A percentile compares a stretch with the other conserved stretches of the same genome.
Evolutionary conservation across 1,284 basidiomycete species (phyloP).

Genomic region (Puccinia horiana): DNA sequence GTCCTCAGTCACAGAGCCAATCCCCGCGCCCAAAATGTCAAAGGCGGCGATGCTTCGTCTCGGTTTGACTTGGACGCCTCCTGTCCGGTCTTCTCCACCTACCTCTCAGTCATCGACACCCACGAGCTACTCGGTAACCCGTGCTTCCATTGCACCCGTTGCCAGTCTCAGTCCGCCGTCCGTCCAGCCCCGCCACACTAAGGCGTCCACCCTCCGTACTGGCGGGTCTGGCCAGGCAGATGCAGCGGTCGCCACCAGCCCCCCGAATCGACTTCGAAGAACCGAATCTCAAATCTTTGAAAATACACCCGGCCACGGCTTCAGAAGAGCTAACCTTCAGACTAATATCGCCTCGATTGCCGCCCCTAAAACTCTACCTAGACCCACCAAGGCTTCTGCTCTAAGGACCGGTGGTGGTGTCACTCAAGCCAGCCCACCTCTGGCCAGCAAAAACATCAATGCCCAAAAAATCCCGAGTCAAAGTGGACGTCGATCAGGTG

Average conservation of each 20-base stretch:
- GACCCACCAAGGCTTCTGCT: conserved; percentile 24
- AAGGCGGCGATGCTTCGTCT: conserved; percentile 38
- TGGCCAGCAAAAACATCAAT: background rate
- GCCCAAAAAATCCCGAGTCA: background rate
- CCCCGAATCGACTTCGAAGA: background rate
- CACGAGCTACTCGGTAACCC: background rate
- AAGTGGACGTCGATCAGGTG: background rate
- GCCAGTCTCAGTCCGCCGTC: conserved; percentile 15
- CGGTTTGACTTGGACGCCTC: conserved; percentile 30
- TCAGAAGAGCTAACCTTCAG: conserved; percentile 23
- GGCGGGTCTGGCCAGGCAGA: background rate
- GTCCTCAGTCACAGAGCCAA: conserved; percentile 1
- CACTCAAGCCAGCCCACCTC: background rate
- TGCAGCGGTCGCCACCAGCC: background rate
- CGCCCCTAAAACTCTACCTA: conserved; percentile 12
- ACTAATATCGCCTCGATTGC: conserved; percentile 20
- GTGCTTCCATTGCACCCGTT: background rate
- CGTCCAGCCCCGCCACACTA: conserved; percentile 6
- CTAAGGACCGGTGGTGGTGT: background rate
- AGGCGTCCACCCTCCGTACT: conserved; percentile 23
- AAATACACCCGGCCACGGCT: conserved; percentile 37
- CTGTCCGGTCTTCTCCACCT: background rate
- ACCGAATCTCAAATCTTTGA: conserved; percentile 32
- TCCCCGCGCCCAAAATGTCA: conserved; percentile 7
- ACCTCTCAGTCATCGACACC: background rate